Conservation (phyloP, 768 basidiomycete genomes). For the Antrodiella citrinella region DNA sequence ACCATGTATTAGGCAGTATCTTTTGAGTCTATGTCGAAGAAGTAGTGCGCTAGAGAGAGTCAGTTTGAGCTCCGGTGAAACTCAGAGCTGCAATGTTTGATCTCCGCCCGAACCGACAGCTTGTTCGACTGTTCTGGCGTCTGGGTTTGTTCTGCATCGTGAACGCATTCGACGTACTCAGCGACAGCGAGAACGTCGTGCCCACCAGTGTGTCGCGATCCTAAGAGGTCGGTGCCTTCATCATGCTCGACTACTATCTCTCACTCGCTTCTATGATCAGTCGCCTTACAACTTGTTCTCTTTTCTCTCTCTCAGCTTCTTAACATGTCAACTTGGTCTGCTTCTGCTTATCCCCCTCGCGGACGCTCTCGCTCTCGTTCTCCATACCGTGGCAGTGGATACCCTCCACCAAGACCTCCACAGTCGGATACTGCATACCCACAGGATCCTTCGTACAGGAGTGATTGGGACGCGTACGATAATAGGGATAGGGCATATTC, state of each 20-base stretch:
- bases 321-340: conserved; percentile 76
- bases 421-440: conserved; percentile 51
- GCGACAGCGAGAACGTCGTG: conserved; percentile 28
- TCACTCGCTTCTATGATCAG: conserved; percentile 64
- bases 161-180: conserved; percentile 42
- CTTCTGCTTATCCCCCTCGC: conserved; percentile 60
- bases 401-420: conserved; percentile 44
- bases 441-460: conserved; percentile 50
- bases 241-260: conserved; percentile 79
- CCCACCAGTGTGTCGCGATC: conserved; percentile 36
- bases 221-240: conserved; percentile 88
- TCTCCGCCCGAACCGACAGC: conserved; percentile 1
- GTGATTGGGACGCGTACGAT: conserved; percentile 66
- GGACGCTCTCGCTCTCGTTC: conserved; percentile 83
- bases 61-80: no score
- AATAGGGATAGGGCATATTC: conserved; percentile 56
- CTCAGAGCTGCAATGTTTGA: conserved; percentile 38
- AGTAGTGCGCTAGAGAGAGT: no score
- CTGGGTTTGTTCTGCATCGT: conserved; percentile 43
- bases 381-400: conserved; percentile 39
- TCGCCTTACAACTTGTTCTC: conserved; percentile 45
- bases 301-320: conserved; percentile 43
- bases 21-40: no score
- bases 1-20: conserved; percentile 40
- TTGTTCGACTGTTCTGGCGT: conserved; percentile 6